Evolutionary conservation across 1,284 basidiomycete genomes (phyloP).

Genomic region (Thecaphora frezii): DNA sequence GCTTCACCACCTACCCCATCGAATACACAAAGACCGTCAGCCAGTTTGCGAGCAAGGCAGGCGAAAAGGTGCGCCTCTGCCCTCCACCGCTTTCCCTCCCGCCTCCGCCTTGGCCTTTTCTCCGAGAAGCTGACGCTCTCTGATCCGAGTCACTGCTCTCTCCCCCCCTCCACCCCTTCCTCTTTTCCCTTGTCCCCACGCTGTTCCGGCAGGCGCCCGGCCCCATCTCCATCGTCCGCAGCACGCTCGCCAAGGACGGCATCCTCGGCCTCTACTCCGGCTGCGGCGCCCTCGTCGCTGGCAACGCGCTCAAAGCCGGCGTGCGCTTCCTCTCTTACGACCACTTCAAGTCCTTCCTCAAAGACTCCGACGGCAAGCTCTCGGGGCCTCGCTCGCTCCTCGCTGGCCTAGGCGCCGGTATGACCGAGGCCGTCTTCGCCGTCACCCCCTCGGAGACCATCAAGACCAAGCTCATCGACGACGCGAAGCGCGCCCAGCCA

Average conservation of each 20-base stretch:
- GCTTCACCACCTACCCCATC: slow-evolving; percentile 75
- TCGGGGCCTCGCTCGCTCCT: slow-evolving; percentile 28
- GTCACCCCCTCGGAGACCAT: slow-evolving; percentile 98
- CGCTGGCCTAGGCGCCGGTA: slow-evolving; percentile 91
- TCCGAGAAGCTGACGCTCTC: neutral
- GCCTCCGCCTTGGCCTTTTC: neutral
- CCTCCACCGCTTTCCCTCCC: neutral
- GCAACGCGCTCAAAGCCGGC: slow-evolving; percentile 53
- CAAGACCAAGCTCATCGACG: slow-evolving; percentile 99
- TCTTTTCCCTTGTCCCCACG: too few species aligned
- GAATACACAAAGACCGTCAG: slow-evolving; percentile 79
- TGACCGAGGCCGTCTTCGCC: slow-evolving; percentile 89
- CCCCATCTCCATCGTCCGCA: slow-evolving; percentile 55
- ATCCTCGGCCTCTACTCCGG: slow-evolving; percentile 58
- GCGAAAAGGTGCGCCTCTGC: slow-evolving; percentile 22
- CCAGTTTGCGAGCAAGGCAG: slow-evolving; percentile 61
- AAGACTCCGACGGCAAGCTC: slow-evolving; percentile 64
- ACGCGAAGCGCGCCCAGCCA: slow-evolving; percentile 79
- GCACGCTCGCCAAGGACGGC: slow-evolving; percentile 57
- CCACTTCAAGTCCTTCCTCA: slow-evolving; percentile 81
- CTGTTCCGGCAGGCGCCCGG: slow-evolving; percentile 60
- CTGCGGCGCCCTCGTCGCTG: slow-evolving; percentile 50
- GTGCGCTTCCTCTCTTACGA: slow-evolving; percentile 95
- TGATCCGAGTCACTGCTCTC: neutral
- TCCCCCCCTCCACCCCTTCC: too few species aligned